Percentiles rank a stretch among this genome's conserved stretches.
phyloP scores from a whole-genome alignment of 2,329 filamentous ascomycete species.

The Dothistroma septosporum region DNA sequence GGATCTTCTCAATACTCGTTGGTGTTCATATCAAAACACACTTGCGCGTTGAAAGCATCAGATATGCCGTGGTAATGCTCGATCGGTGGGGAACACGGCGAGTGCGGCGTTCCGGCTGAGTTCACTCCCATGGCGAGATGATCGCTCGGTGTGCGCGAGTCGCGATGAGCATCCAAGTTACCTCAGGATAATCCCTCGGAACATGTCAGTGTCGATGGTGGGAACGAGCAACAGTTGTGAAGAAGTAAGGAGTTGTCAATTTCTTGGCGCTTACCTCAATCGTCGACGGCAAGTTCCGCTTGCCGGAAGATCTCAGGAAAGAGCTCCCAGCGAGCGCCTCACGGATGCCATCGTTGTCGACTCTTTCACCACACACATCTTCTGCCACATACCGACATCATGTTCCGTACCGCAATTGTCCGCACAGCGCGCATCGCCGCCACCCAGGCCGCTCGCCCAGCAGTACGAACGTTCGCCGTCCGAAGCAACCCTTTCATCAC shows the following conservation, averaged over 20 bases:
- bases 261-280: background rate
- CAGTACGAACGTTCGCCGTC: conserved; percentile 40
- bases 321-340: conserved; percentile 1
- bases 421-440: conserved; percentile 62
- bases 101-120: too few relatives aligned
- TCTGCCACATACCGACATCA: conserved; percentile 44
- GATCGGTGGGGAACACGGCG: too few relatives aligned
- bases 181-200: background rate
- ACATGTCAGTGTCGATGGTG: background rate
- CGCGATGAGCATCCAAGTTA: background rate
- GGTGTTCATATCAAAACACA: background rate
- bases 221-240: background rate
- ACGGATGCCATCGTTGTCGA: background rate
- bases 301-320: background rate
- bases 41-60: background rate
- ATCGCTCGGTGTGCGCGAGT: too few relatives aligned
- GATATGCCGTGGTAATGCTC: too few relatives aligned
- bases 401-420: conserved; percentile 87
- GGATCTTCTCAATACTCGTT: background rate
- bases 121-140: too few relatives aligned
- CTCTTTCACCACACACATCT: background rate
- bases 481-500: conserved; percentile 55
- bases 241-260: background rate
- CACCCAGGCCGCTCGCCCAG: conserved; percentile 55
- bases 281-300: background rate